A percentile compares a stretch with the other conserved stretches of the same genome.
phyloP scores from a whole-genome alignment of 2,329 filamentous ascomycete genomes.

The Celoporthe dispersa region DNA sequence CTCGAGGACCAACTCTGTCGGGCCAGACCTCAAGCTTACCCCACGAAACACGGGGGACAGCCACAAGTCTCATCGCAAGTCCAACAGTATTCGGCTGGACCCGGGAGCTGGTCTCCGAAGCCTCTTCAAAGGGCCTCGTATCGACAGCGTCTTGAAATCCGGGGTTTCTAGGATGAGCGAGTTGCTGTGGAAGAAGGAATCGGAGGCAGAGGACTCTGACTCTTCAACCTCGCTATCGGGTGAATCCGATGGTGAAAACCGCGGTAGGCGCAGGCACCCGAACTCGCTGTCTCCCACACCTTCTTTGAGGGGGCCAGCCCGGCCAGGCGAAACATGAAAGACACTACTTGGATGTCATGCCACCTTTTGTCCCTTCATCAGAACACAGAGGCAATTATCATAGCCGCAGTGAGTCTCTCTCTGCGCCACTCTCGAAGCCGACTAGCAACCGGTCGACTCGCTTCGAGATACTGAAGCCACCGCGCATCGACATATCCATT shows the following conservation, averaged over 20 bases:
- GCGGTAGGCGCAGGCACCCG: conserved; percentile 43
- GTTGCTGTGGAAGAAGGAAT: conserved; percentile 60
- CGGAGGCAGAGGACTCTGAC: conserved; percentile 37
- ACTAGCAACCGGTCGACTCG: conserved; percentile 48
- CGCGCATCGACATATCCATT: conserved; percentile 51
- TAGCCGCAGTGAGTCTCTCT: conserved; percentile 20
- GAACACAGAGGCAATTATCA: conserved; percentile 35
- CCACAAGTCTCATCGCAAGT: conserved; percentile 53
- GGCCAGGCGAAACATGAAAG: conserved; percentile 42
- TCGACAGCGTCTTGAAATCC: conserved; percentile 71
- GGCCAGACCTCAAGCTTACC: conserved; percentile 43
- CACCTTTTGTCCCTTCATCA: conserved; percentile 49
- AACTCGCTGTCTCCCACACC: conserved; percentile 35
- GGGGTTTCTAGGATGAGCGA: conserved; percentile 62
- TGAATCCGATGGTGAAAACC: conserved; percentile 52
- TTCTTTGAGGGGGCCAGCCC: conserved; percentile 41
- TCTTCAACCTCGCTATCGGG: conserved; percentile 50
- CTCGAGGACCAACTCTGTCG: conserved; percentile 41
- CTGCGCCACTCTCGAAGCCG: conserved; percentile 37
- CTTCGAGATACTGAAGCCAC: conserved; percentile 54
- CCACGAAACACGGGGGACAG: conserved; percentile 49
- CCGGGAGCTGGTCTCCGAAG: conserved; percentile 64
- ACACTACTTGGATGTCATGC: conserved; percentile 57
- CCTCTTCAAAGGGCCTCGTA: conserved; percentile 77
- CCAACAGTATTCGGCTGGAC: conserved; percentile 54